Base-by-base conservation (phyloP, 78 protist genomes). In the Anaeramoeba ignava region DNA sequence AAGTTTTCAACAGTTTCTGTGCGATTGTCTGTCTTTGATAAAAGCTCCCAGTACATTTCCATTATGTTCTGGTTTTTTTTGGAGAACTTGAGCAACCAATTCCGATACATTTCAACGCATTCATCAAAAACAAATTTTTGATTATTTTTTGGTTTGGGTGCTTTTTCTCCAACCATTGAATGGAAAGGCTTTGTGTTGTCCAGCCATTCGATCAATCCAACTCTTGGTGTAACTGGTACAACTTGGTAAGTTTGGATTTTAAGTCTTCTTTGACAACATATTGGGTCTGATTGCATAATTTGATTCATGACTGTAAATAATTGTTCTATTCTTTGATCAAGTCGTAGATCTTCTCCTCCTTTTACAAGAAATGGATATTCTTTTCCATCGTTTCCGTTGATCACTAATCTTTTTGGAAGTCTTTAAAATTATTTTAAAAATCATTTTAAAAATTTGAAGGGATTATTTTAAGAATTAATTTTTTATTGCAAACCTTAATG, bases 311-410 rank as follows among this genome's bases (percentile, higher is more conserved):
- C 73, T 54, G 8, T 17, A 54, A 54, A 54, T 17, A 54, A 17
- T 17, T 54, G 73, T 54, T 54, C 73, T 27, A 54, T 54, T 54
- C 73, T 54, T 54, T 54, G 73, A 54, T 54, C 73, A 54, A 54
- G 73, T 17, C 73, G 73, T 17, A 54, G 17, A 54, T 54, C 73
- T 54, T 54, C 73, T 8, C 73, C 73, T 8, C 73, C 73, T 17
- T 54, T 54, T 17, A 54, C 73, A 8, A 54, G 17, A 17, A 54
- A 54, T 54, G 73, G 73, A 54, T 54, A 54, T 54, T 54, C 73
- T 8, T 27, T 54, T 54, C 17, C 73, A 54, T 54, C 73, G 73
- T 54, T 54, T 8, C 73, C 73, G 73, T 54, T 8, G 73, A 54
- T 54, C 36, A 54, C 17, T 8, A 54, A 27, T 54, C 73, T 54